Evolutionary conservation across 441 rosid genomes (phyloP).

Genomic region (Manihot esculenta): DNA sequence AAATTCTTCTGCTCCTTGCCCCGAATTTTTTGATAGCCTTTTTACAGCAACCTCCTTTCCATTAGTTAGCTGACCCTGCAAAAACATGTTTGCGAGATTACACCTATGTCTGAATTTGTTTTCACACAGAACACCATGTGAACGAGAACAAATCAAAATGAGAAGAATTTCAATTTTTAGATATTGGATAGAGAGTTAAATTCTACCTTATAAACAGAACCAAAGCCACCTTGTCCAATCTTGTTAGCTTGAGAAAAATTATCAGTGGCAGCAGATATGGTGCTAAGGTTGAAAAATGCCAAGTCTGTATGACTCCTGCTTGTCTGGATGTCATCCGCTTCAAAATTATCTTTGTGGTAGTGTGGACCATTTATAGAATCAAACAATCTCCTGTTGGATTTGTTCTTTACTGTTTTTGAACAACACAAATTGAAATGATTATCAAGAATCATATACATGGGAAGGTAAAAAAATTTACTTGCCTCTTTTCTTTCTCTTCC

Average conservation of each 20-base stretch:
- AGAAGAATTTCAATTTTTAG: no score
- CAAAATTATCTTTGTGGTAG: neutral
- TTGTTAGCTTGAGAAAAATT: conserved; percentile 3
- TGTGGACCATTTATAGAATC: neutral
- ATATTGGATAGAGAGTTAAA: neutral
- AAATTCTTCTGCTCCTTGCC: conserved; percentile 58
- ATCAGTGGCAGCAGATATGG: neutral
- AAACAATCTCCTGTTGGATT: neutral
- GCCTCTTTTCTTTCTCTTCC: conserved; percentile 1
- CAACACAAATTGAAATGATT: neutral
- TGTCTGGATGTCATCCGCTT: neutral
- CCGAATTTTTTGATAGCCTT: conserved; percentile 43
- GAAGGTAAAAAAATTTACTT: no score
- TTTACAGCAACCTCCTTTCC: conserved; percentile 59
- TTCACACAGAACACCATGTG: no score
- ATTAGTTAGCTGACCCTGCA: conserved; percentile 43
- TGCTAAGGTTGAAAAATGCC: neutral
- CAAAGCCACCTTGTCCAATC: conserved; percentile 32
- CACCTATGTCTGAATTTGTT: no score
- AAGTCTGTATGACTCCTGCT: neutral
- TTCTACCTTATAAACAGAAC: conserved; percentile 29
- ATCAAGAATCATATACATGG: no score
- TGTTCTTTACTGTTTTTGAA: neutral
- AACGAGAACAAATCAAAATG: no score
- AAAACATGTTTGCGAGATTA: no score